These are phyloP conservation scores for Ceratobasidium sp. DNA, from an alignment of 1,284 basidiomycete species.

Conservation along the genomic window DNA sequence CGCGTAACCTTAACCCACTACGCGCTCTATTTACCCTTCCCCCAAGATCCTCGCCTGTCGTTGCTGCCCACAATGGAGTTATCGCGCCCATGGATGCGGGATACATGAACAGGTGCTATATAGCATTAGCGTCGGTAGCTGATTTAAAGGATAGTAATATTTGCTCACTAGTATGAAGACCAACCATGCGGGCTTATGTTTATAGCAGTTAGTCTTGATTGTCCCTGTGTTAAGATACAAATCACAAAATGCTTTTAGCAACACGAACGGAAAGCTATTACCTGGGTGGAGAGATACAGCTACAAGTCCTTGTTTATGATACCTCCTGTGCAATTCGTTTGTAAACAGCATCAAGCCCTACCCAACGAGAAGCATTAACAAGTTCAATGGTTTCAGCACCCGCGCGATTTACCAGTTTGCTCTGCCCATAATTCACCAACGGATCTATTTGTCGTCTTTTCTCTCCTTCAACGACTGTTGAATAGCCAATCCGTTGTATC, in stretches of 20 bases:
- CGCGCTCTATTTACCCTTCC: constrained; percentile 27
- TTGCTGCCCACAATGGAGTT: constrained; percentile 39
- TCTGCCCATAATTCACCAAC: constrained; percentile 29
- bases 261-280: neutral
- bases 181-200: constrained; percentile 27
- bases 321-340: constrained; percentile 45
- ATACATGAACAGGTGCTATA: constrained; percentile 38
- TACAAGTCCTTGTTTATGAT: constrained; percentile 44
- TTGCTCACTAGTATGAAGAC: constrained; percentile 16
- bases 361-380: neutral
- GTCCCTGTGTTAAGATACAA: neutral
- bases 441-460: constrained; percentile 32
- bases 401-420: constrained; percentile 16
- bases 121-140: neutral
- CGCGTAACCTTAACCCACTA: neutral
- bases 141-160: neutral
- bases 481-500: constrained; percentile 24
- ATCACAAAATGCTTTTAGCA: neutral
- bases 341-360: constrained; percentile 44
- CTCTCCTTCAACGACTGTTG: constrained; percentile 22
- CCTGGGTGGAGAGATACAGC: constrained; percentile 45
- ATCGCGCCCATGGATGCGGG: constrained; percentile 37
- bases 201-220: constrained; percentile 21
- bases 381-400: neutral
- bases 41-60: constrained; percentile 28